Base-by-base conservation (phyloP, 352 stramenopile species). In the Phytophthora cryptogea region DNA sequence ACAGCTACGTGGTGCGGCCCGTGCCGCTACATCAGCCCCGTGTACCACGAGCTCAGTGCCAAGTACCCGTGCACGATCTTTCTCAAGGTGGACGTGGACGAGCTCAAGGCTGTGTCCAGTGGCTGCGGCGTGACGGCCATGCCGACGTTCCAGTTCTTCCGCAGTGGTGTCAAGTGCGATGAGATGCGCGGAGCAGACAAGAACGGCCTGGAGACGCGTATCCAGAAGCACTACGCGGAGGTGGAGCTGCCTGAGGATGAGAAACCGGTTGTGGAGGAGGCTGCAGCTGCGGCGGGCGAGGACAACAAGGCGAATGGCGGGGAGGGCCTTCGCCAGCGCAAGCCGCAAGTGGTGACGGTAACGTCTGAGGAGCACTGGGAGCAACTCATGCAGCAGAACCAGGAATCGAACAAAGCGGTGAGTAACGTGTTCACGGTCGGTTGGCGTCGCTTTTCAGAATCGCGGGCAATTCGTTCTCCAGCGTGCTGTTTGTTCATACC, bases 91-190 rank as follows among this genome's bases (percentile, higher is more conserved):
- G 89, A 97, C 39, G 89, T 97, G 9, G 89, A 97, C 46, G 87
- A 94, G 52, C 70, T 92, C 35, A 82, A 86, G 64, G 47, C 79
- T 10, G 36, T 71, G 41, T 61, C 55, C 10, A 37, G 66, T 26
- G 60, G 58, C 8, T 92, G 82, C 63, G 89, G 84, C 23, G 90
- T 98, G 66, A 79, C 66, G 10, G 87, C 91, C 35, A 98, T 98
- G 92, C 95, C 95, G 6, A 98, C 95, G n/a, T 98, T 98, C 72
- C 89, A 98, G 56, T 93, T 98, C 63, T 98, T 89, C 69, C 94
- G 96, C 65, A 85, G 84, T 46, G 90, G 89, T 40, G 76, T 66
- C 28, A 97, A 94, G 70, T 88, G 93, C 28, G 87, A 97, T 52
- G 89, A 98, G 66, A 63, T 97, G 44, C 76, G 78, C 5, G 94